phyloP scores from a whole-genome alignment of 441 rosid genomes.

The Brassica balearica region DNA sequence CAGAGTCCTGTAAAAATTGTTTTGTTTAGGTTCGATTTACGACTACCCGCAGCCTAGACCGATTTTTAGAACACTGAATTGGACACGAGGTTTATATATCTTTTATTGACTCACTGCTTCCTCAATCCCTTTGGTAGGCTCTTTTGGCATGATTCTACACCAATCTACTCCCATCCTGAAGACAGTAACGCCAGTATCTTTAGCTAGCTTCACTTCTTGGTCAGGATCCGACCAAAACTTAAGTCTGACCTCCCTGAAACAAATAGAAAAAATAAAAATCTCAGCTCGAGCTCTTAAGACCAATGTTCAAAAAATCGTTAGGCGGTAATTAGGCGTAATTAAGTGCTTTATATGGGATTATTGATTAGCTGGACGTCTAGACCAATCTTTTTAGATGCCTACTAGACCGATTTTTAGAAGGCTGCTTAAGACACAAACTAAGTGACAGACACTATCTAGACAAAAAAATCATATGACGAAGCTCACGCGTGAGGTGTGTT shows the following conservation, averaged over 20 bases:
- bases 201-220: slow-evolving; percentile 82
- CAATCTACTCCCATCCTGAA: slow-evolving; percentile 97
- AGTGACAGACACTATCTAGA: neutral
- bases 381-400: neutral
- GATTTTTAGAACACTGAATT: neutral
- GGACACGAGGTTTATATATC: slow-evolving; percentile 24
- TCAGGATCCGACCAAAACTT: slow-evolving; percentile 99
- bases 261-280: slow-evolving; percentile 18
- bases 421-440: slow-evolving; percentile 13
- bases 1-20: too few species aligned
- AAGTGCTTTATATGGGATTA: neutral
- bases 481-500: slow-evolving; percentile 87
- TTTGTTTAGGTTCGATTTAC: too few species aligned
- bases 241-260: slow-evolving; percentile 84
- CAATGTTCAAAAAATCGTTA: neutral
- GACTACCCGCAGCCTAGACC: neutral
- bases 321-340: neutral
- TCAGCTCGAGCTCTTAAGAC: slow-evolving; percentile 33
- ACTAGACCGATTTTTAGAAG: neutral
- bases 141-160: slow-evolving; percentile 84
- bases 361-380: neutral
- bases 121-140: slow-evolving; percentile 75
- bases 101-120: slow-evolving; percentile 64
- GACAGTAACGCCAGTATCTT: slow-evolving; percentile 79
- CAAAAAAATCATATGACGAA: neutral